Evolutionary conservation across 129 eudicot species (phyloP), one percentile per base, ranked within the genome.

Genomic region (Smallanthus sonchifolius): DNA sequence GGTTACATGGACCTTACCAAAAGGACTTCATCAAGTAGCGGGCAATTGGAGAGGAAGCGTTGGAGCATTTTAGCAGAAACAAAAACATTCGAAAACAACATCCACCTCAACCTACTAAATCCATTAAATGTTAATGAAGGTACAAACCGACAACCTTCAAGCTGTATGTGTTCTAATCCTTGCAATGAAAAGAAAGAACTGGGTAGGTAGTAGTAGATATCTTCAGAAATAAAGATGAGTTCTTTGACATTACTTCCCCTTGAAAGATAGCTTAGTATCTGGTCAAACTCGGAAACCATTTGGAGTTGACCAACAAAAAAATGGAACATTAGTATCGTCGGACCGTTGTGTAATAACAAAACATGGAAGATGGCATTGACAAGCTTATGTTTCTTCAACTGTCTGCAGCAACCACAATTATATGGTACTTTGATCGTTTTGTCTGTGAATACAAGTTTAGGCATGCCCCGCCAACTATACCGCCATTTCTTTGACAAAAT

Each of bases 401-500:
- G 16, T 35, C 0, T 2, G 13, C 4, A 14, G 13, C 4, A 14
- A 16, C 60, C 32, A 52, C 30, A 0, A 19, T 2, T 13, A 45
- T 1, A 32, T 20, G 47, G 28, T n/a, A 4, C 65, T 60, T 76
- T 2, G 44, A 52, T 11, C 60, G 17, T 52, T 4, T 30, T 0
- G 9, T 11, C 38, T 10, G 39, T 59, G 13, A 54, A 75, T 0
- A 39, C 51, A 30, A 85, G 77, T 55, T 76, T 56, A 11, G 91
- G 80, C 30, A 75, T 55, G 3, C 30, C 51, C 6, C 52, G 37
- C 91, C 87, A 86, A 6, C 1, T 15, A 61, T 77, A 72, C 59
- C 79, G 82, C 85, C 91, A 83, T 48, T 65, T 70, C 59, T 9
- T 70, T 49, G 85, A 83, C 63, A 86, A 39, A n/a, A 80, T 45